Percentiles rank a stretch among this genome's conserved stretches.
Evolutionary conservation across 192 early-diverging fungal genomes (phyloP).

Genomic region (Mortierella alpina): DNA sequence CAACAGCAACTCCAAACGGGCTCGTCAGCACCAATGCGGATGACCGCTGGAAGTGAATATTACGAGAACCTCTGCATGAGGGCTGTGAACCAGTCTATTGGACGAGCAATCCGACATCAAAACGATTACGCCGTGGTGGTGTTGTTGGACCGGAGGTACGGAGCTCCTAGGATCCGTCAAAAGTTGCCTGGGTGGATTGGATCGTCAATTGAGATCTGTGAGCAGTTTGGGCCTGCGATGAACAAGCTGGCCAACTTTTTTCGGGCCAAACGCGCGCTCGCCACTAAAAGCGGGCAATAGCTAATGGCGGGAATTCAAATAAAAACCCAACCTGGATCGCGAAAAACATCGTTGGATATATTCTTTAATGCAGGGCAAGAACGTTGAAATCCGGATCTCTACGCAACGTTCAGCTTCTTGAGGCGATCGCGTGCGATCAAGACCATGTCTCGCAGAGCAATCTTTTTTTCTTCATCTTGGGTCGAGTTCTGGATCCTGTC

Average conservation of each 20-base stretch:
- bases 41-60: conserved; percentile 70
- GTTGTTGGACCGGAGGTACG: conserved; percentile 82
- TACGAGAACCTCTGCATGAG: conserved; percentile 95
- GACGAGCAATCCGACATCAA: conserved; percentile 91
- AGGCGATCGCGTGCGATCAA: conserved; percentile 84
- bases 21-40: conserved; percentile 12
- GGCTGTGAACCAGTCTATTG: conserved; percentile 85
- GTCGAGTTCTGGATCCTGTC: conserved; percentile 72
- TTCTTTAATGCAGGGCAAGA: background rate
- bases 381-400: background rate
- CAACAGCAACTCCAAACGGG: background rate
- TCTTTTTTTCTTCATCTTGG: conserved; percentile 72
- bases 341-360: background rate
- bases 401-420: conserved; percentile 66
- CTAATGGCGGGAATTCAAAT: background rate
- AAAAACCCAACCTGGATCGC: background rate
- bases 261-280: conserved; percentile 20
- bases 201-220: conserved; percentile 57
- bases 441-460: conserved; percentile 82
- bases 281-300: background rate
- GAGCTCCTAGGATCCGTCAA: conserved; percentile 55
- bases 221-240: conserved; percentile 61
- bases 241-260: conserved; percentile 61
- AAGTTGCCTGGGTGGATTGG: conserved; percentile 86
- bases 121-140: conserved; percentile 89